Evolutionary conservation across 768 basidiomycete genomes (phyloP), one percentile per base, ranked within the genome.

Genomic region (Suillus clintonianus): DNA sequence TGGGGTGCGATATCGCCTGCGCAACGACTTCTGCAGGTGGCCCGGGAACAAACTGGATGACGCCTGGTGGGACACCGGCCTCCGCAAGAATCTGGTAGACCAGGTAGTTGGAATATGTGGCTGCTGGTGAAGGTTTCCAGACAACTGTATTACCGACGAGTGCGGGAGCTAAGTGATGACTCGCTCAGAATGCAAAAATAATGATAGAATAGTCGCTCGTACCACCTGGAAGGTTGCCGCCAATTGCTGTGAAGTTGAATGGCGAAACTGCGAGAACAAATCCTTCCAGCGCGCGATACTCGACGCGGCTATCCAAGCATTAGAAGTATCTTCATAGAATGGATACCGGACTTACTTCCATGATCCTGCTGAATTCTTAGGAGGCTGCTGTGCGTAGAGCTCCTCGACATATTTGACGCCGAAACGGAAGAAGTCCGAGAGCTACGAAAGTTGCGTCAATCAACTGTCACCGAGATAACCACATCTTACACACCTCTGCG

Each of bases 231-330:
- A 99, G 91, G 77, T 99, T 99, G 15, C 94, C 97, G 45, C 95
- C 97, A 66, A 99, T 99, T 32, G 97, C 97, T 37, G 97, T 98
- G 74, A 95, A 96, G 79, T 99, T 99, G 83, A 99, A 99, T 0
- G 97, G 97, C 8, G 97, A 95, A 45, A 99, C 92, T 15, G 97
- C 97, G 57, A 99, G 85, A 30, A 99, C 94, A 80, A 99, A 99
- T 27, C 97, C 97, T 79, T 99, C 97, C n/a, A 99, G 84, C 1
- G 97, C 87, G 64, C 97, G 93, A 77, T 96, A 99, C 78, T 99
- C 97, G 45, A 90, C 86, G 53, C 97, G 95, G 81, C 96, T 97
- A 70, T 6, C 24, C 39, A 55, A 19, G 50, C 6, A 32, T 77
- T 36, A 70, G 61, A 27, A 34, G 36, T 37, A 37, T n/a, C 14